Conservation (phyloP, 1,284 basidiomycete species). For the Schizophyllum commune region DNA sequence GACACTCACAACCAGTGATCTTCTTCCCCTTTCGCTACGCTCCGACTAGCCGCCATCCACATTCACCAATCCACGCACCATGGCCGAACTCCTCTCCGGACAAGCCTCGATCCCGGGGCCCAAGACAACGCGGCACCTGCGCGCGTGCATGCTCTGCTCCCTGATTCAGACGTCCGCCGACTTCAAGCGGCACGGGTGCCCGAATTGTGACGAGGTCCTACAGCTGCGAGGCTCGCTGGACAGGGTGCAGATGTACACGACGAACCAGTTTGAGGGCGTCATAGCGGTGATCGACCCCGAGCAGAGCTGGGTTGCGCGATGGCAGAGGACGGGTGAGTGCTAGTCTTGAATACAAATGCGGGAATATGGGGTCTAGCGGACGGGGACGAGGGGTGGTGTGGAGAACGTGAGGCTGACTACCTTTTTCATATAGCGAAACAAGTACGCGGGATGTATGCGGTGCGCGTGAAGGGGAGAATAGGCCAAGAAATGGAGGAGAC, state of each 20-base stretch:
- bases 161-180: conserved; percentile 82
- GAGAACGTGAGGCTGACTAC: background rate
- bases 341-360: background rate
- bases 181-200: conserved; percentile 84
- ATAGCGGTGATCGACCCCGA: conserved; percentile 87
- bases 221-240: conserved; percentile 80
- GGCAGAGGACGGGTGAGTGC: conserved; percentile 81
- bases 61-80: background rate
- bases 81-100: background rate
- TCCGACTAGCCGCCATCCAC: too few relatives aligned
- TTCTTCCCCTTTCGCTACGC: too few relatives aligned
- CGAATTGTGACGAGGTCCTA: conserved; percentile 95
- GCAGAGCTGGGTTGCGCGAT: conserved; percentile 90
- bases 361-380: too few relatives aligned
- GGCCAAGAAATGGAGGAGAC: conserved; percentile 82
- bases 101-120: background rate
- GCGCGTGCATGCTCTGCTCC: conserved; percentile 91
- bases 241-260: conserved; percentile 83
- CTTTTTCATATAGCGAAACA: conserved; percentile 60
- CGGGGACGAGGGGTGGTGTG: too few relatives aligned
- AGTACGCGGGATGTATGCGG: conserved; percentile 82
- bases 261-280: conserved; percentile 90
- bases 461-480: conserved; percentile 78
- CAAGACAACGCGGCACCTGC: conserved; percentile 58
- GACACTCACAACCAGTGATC: too few relatives aligned